Evolutionary conservation across 2,329 filamentous ascomycete species (phyloP), one percentile per base, ranked within the genome.

Genomic region (Clonostachys rosea): DNA sequence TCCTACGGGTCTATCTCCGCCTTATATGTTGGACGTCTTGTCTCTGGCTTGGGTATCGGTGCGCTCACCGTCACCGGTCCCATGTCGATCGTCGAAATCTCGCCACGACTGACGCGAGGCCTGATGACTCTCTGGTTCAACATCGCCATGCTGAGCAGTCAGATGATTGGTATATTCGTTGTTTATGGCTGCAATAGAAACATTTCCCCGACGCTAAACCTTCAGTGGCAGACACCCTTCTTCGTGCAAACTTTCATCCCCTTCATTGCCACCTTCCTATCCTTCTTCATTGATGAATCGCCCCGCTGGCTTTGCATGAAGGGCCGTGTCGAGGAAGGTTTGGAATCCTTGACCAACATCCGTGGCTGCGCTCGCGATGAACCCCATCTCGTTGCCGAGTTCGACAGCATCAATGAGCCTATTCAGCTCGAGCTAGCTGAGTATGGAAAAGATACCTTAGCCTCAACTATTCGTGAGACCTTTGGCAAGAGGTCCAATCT

Each of bases 11-110:
- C 62, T 17, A 47, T 61, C 40, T 52, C 54, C 6, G 61, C 53
- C 8, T 52, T 71, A 1, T 70, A 69, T 46, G 60, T 58, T 1
- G 58, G 62, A 5, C 61, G 68, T 18, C 62, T 71, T 34, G 56
- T 71, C 1, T 58, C 57, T 2, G 67, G 65, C 4, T 51, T 68
- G 6, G 69, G 64, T 2, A 67, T 70, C 35, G 68, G 68, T 1
- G 54, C 66, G 2, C 49, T 68, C 5, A 68, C 61, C 2, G 67
- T 70, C 6, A 65, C 55, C 2, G 65, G 66, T 1, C 56, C 67
- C 9, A 59, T 70, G 47, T 60, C 60, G 6, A 62, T 71, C 34
- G 64, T 64, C 5, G 68, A 71, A 51, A 64, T 70, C 14, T 63
- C 68, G 1, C 67, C 68, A 1, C 49, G 58, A 6, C 65, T 67